Evolutionary conservation across 805 yeast genomes (phyloP), one percentile per base, ranked within the genome.

Genomic region (Barnettozyma wickerhamii): DNA sequence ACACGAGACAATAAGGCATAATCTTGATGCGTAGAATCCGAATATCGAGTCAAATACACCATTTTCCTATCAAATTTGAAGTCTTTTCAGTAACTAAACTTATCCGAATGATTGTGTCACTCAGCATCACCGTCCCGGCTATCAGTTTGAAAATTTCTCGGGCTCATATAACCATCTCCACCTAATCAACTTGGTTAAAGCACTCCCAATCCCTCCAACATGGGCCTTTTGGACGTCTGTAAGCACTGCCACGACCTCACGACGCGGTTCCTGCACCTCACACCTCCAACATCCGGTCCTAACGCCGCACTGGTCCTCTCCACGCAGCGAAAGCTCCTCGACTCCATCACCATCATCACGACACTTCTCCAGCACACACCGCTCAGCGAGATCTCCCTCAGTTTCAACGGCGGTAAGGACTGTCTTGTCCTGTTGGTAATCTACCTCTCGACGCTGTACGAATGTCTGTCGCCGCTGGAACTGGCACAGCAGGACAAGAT

Each of bases 351-450:
- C 19, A 38, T 38, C 13, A 18, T 44, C 7, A 31, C 28, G 6
- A 14, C 33, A 7, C 24, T 45, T 6, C 10, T 39, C 5, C 19
- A 24, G 7, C 7, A 12, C 15, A 30, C 32, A 4, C 19, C 65
- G 12, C 15, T 19, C 2, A 65, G 70, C 10, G 80, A 83, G 43
- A 63, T 85, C 4, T 83, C 97, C 0, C 69, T 93, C 12, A 84
- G 95, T 3, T 93, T 84, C 61, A 93, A 93, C 58, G 99, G 99
- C 10, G 99, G 99, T 2, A 93, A 93, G 57, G 99, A 93, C 64
- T 93, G 98, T 54, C 75, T 90, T 35, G 97, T 90, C 24, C 79
- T 91, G 83, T 71, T 93, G 41, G 67, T 88, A 13, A 56, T 93
- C 5, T 77, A 86, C 40, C 63, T 90, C 38, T 81, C 93, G 2